phyloP scores from a whole-genome alignment of 495 filamentous ascomycete species.

The Talaromyces stipitatus region DNA sequence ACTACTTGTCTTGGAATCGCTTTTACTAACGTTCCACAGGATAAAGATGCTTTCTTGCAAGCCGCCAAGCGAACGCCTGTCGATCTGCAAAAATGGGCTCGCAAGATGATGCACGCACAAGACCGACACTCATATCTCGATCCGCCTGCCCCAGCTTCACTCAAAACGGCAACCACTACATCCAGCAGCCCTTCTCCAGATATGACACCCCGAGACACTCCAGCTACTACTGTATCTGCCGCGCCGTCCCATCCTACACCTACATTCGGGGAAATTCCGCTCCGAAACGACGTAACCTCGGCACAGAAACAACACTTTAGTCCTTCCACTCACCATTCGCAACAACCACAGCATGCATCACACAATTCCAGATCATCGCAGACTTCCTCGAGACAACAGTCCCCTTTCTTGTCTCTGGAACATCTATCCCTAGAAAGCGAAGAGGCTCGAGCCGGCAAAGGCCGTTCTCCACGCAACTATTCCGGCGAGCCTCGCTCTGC shows the following conservation, averaged over 20 bases:
- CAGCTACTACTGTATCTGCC: slow-evolving; percentile 42
- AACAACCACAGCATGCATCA: slow-evolving; percentile 1
- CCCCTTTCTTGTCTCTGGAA: slow-evolving; percentile 28
- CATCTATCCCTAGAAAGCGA: slow-evolving; percentile 32
- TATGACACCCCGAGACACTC: slow-evolving; percentile 28
- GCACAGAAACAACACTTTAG: slow-evolving; percentile 18
- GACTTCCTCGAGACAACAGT: slow-evolving; percentile 22
- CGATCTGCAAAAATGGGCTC: slow-evolving; percentile 81
- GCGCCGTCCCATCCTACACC: slow-evolving; percentile 40
- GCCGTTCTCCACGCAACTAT: slow-evolving; percentile 26
- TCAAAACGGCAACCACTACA: slow-evolving; percentile 14
- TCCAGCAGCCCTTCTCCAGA: slow-evolving; percentile 12
- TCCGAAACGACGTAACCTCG: slow-evolving; percentile 32
- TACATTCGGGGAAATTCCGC: slow-evolving; percentile 59
- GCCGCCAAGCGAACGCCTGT: slow-evolving; percentile 92
- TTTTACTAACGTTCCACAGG: slow-evolving; percentile 37
- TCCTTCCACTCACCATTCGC: slow-evolving; percentile 10
- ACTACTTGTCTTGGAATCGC: background rate
- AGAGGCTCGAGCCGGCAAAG: slow-evolving; percentile 16
- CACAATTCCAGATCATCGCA: slow-evolving; percentile 24
- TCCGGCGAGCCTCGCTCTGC: slow-evolving; percentile 31
- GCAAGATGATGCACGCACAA: slow-evolving; percentile 80
- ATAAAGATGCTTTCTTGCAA: slow-evolving; percentile 85
- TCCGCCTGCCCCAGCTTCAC: slow-evolving; percentile 46
- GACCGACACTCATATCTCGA: slow-evolving; percentile 88